Percentiles rank a stretch among this genome's conserved stretches.
Conservation (phyloP, 371 early-diverging fungal genomes). For the Gilbertella persicaria region DNA sequence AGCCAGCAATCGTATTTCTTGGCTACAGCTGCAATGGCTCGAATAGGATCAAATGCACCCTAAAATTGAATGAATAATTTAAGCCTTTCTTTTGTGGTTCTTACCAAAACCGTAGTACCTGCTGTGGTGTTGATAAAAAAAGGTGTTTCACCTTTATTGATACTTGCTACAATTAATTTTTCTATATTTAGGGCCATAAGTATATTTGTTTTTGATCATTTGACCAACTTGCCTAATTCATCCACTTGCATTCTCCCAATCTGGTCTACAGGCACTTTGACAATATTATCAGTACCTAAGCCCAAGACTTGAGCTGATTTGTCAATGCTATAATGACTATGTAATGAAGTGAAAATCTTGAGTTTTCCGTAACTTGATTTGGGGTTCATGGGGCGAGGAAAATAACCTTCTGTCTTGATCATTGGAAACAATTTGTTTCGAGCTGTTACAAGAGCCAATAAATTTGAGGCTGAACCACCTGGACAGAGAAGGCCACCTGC, state of each 20-base stretch:
- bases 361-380: slow-evolving; percentile 50
- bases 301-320: slow-evolving; percentile 79
- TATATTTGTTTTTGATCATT: neutral
- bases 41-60: slow-evolving; percentile 83
- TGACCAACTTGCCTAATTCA: slow-evolving; percentile 50
- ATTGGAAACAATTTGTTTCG: slow-evolving; percentile 71
- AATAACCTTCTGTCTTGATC: slow-evolving; percentile 57
- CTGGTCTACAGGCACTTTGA: slow-evolving; percentile 68
- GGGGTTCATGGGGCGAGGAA: slow-evolving; percentile 46
- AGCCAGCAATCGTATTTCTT: slow-evolving; percentile 75
- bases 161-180: slow-evolving; percentile 42
- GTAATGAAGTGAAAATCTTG: slow-evolving; percentile 72
- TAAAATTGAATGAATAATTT: slow-evolving; percentile 6
- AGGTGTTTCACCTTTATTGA: slow-evolving; percentile 55
- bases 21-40: slow-evolving; percentile 58
- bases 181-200: slow-evolving; percentile 34
- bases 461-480: slow-evolving; percentile 82
- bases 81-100: neutral
- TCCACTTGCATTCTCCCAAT: slow-evolving; percentile 67
- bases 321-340: slow-evolving; percentile 82
- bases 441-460: slow-evolving; percentile 81
- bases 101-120: slow-evolving; percentile 83
- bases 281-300: slow-evolving; percentile 69
- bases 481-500: slow-evolving; percentile 78
- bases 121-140: slow-evolving; percentile 87